phyloP scores from a whole-genome alignment of 2,329 filamentous ascomycete genomes.

The Clonostachys rhizophaga region DNA sequence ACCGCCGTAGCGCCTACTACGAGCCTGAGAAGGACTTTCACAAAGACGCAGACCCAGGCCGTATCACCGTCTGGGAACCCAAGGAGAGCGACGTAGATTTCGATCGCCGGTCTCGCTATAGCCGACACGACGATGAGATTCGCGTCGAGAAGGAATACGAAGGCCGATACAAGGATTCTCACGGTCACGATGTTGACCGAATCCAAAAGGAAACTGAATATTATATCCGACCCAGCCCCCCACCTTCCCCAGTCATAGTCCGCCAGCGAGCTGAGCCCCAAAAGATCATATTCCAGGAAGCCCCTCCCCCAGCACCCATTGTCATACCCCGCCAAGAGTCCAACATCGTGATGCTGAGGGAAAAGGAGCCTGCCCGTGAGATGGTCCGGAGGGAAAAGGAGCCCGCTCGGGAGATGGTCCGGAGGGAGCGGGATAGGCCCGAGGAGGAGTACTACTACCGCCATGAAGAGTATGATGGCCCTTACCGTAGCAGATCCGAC shows the following conservation, averaged over 20 bases:
- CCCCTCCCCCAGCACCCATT: conserved; percentile 44
- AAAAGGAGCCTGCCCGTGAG: conserved; percentile 33
- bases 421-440: conserved; percentile 24
- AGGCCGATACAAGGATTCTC: conserved; percentile 39
- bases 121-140: conserved; percentile 43
- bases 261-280: conserved; percentile 52
- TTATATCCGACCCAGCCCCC: conserved; percentile 46
- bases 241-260: conserved; percentile 49
- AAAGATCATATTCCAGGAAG: conserved; percentile 57
- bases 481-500: conserved; percentile 24
- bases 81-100: conserved; percentile 29
- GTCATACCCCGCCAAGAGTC: conserved; percentile 41
- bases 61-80: conserved; percentile 27
- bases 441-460: conserved; percentile 49
- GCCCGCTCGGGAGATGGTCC: conserved; percentile 21
- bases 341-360: conserved; percentile 35
- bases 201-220: conserved; percentile 61
- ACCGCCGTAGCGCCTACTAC: conserved; percentile 10
- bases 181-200: conserved; percentile 47
- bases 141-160: conserved; percentile 49
- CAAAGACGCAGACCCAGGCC: conserved; percentile 16
- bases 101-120: conserved; percentile 31
- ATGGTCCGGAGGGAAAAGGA: conserved; percentile 30
- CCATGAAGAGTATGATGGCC: conserved; percentile 37
- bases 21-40: not conserved